These are phyloP conservation scores for Cladophialophora chaetospira DNA, from an alignment of 2,329 filamentous ascomycete genomes.

Conservation along the genomic window DNA sequence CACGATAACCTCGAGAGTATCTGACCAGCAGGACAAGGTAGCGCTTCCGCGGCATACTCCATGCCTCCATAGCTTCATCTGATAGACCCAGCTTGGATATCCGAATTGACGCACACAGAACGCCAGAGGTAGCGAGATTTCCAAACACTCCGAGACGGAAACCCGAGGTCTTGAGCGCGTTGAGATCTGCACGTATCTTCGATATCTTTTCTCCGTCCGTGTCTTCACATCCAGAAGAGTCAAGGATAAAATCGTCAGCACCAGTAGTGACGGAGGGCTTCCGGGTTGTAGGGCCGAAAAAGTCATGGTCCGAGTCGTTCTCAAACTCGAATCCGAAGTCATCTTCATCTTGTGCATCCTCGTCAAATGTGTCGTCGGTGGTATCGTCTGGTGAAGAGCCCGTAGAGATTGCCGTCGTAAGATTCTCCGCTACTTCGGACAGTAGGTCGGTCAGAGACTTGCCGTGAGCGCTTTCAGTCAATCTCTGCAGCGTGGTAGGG, in stretches of 20 bases:
- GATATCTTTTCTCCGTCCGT: conserved; percentile 23
- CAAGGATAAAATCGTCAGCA: not conserved
- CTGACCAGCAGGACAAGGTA: conserved; percentile 74
- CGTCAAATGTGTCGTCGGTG: not conserved
- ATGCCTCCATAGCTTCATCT: conserved; percentile 73
- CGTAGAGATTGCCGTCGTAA: conserved; percentile 20
- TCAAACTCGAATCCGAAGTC: conserved; percentile 42
- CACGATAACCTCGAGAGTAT: conserved; percentile 63
- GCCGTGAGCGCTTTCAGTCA: conserved; percentile 35
- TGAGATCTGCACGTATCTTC: conserved; percentile 63
- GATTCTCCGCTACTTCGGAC: conserved; percentile 35
- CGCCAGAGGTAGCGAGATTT: conserved; percentile 50
- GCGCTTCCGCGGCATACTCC: conserved; percentile 67
- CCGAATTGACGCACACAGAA: conserved; percentile 69
- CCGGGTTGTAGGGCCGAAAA: conserved; percentile 23
- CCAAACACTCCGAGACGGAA: conserved; percentile 69
- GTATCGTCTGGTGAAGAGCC: not conserved
- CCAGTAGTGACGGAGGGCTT: not conserved
- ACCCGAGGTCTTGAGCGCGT: conserved; percentile 62
- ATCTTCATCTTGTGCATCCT: conserved; percentile 16
- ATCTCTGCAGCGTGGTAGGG: conserved; percentile 26
- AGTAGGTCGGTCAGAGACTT: conserved; percentile 31
- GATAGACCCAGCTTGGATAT: conserved; percentile 72
- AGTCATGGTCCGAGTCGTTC: conserved; percentile 38
- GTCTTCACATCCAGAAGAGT: not conserved